phyloP scores from a whole-genome alignment of 2,329 filamentous ascomycete species.

The Fusarium lateritium region DNA sequence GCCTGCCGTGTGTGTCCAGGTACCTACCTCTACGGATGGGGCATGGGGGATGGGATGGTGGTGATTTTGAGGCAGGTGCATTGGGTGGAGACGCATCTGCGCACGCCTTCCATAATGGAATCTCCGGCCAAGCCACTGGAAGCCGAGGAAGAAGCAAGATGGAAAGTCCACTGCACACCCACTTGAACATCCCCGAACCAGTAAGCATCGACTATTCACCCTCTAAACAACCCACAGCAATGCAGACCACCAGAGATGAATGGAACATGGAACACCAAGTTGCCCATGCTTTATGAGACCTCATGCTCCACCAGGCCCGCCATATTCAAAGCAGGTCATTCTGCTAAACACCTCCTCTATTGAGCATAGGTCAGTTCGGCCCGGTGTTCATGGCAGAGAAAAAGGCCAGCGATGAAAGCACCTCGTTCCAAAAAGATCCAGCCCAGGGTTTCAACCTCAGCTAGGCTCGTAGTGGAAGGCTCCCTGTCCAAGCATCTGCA shows the following conservation, averaged over 20 bases:
- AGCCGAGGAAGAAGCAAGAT: constrained; percentile 50
- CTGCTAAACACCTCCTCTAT: constrained; percentile 47
- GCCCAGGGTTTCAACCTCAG: constrained; percentile 24
- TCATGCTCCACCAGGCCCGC: constrained; percentile 36
- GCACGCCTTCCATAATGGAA: constrained; percentile 43
- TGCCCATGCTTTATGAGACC: constrained; percentile 30
- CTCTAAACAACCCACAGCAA: constrained; percentile 7
- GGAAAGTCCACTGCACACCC: constrained; percentile 47
- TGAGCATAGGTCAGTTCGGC: constrained; percentile 39
- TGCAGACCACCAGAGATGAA: constrained; percentile 30
- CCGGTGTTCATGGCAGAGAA: constrained; percentile 13
- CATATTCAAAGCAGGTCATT: constrained; percentile 37
- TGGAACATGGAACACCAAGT: constrained; percentile 39
- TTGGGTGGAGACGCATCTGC: constrained; percentile 36
- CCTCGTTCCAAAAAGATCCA: constrained; percentile 12
- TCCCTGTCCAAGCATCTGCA: constrained; percentile 34
- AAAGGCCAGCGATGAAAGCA: constrained; percentile 18
- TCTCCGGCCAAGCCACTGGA: constrained; percentile 48
- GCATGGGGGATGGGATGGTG: constrained; percentile 34
- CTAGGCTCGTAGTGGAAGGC: constrained; percentile 14
- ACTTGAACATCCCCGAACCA: constrained; percentile 36
- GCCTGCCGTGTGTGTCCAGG: constrained; percentile 27
- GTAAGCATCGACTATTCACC: constrained; percentile 4
- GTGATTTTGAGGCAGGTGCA: constrained; percentile 43
- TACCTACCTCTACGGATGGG: constrained; percentile 31